Conservation (phyloP, 2,329 filamentous ascomycete species). For the Verticillium albo-atrum region DNA sequence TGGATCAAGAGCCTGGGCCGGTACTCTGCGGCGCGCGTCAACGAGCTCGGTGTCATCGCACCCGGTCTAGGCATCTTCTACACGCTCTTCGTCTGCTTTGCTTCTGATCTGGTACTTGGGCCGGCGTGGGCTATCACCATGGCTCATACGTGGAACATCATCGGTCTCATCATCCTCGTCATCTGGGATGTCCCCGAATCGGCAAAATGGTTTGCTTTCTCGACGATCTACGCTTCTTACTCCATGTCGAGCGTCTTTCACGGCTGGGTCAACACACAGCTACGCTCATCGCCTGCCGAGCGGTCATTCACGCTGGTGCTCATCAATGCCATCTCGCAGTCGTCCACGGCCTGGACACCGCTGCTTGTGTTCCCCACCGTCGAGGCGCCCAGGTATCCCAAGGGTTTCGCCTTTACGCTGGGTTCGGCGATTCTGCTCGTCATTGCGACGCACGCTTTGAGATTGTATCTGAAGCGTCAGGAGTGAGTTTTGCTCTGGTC, state of each 20-base stretch:
- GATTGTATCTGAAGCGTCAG: conserved; percentile 14
- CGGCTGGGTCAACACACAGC: conserved; percentile 49
- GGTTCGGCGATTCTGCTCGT: conserved; percentile 26
- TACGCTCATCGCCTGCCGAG: conserved; percentile 40
- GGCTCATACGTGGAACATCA: conserved; percentile 44
- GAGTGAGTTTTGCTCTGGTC: conserved; percentile 12
- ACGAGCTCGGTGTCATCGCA: conserved; percentile 46
- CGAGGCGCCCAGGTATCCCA: conserved; percentile 35
- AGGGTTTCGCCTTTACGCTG: conserved; percentile 34
- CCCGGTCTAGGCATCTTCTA: conserved; percentile 55
- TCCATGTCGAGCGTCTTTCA: conserved; percentile 52
- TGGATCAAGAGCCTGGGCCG: conserved; percentile 53
- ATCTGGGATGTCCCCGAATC: conserved; percentile 53
- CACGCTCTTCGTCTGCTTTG: conserved; percentile 47
- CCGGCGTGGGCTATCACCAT: conserved; percentile 52
- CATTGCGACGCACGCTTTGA: conserved; percentile 17
- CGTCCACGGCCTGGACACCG: conserved; percentile 51
- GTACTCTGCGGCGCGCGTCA: conserved; percentile 40
- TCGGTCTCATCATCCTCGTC: conserved; percentile 47
- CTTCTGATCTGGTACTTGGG: conserved; percentile 47
- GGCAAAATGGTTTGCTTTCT: conserved; percentile 49
- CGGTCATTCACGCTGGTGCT: conserved; percentile 44
- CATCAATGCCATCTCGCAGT: conserved; percentile 49
- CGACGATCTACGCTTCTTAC: conserved; percentile 41
- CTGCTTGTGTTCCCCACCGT: conserved; percentile 44